These are phyloP conservation scores for Leptographium wingfieldii DNA, from an alignment of 2,329 filamentous ascomycete genomes.

Conservation along the genomic window DNA sequence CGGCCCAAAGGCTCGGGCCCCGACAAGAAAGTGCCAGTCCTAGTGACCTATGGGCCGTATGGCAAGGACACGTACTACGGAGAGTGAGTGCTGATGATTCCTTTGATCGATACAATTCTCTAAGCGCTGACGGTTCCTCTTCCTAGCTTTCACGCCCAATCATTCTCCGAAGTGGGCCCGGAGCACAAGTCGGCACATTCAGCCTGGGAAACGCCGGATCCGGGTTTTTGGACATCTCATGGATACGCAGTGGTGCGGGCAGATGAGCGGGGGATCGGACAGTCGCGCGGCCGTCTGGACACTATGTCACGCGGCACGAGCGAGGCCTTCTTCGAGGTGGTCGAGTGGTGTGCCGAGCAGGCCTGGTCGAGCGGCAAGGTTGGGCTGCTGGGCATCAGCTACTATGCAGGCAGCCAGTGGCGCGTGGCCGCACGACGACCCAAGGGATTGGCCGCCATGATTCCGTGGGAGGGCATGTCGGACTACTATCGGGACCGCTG, in stretches of 20 bases:
- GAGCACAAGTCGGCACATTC: conserved; percentile 41
- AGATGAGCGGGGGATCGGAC: conserved; percentile 35
- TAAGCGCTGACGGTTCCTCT: not conserved
- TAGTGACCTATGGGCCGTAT: conserved; percentile 62
- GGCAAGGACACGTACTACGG: conserved; percentile 60
- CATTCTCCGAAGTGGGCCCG: conserved; percentile 37
- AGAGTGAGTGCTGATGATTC: conserved; percentile 1
- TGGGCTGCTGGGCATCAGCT: conserved; percentile 33
- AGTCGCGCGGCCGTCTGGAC: conserved; percentile 33
- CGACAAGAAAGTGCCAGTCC: conserved; percentile 36
- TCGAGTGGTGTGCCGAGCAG: conserved; percentile 36
- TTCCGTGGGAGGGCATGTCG: conserved; percentile 41
- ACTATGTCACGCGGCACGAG: conserved; percentile 35
- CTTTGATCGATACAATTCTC: no score
- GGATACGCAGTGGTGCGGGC: conserved; percentile 43
- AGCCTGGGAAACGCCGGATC: conserved; percentile 47
- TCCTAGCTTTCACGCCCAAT: conserved; percentile 24
- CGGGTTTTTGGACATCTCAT: conserved; percentile 39
- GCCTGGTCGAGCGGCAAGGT: conserved; percentile 35
- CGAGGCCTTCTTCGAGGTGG: conserved; percentile 34
- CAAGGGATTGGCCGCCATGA: conserved; percentile 32
- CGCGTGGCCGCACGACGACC: conserved; percentile 33
- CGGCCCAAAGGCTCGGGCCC: conserved; percentile 18
- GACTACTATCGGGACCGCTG: conserved; percentile 45
- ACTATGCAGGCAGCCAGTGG: conserved; percentile 36